These are phyloP conservation scores for Juncus inflexus DNA, from an alignment of 176 grass and related monocot species.

Conservation along the genomic window DNA sequence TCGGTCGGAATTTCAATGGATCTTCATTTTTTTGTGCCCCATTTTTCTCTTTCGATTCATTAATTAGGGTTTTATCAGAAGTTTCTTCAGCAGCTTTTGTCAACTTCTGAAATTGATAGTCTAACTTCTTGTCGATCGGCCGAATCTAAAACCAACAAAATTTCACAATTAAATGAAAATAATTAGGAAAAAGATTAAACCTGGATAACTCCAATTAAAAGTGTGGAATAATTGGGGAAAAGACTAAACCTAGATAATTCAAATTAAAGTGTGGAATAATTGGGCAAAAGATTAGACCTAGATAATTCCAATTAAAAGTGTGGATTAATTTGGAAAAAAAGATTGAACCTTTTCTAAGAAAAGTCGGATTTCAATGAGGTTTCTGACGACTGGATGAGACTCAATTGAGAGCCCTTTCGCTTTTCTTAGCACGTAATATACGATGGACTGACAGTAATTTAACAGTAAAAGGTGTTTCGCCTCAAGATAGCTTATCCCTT, in stretches of 20 bases:
- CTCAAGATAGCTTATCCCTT: conserved; percentile 80
- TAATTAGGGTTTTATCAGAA: conserved; percentile 32
- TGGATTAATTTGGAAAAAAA: background rate
- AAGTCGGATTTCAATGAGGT: conserved; percentile 71
- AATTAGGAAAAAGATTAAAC: background rate
- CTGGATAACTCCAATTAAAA: background rate
- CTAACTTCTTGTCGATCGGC: conserved; percentile 83
- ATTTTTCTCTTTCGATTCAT: conserved; percentile 33
- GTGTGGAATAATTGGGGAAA: background rate
- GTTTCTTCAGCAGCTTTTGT: conserved; percentile 46
- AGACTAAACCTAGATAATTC: conserved; percentile 1
- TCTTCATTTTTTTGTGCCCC: conserved; percentile 49
- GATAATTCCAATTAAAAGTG: background rate
- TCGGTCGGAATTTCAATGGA: conserved; percentile 47
- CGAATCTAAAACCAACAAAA: conserved; percentile 44
- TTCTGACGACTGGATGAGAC: conserved; percentile 51
- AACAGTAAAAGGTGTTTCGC: conserved; percentile 76
- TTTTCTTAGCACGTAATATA: conserved; percentile 79
- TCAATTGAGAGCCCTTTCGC: conserved; percentile 76
- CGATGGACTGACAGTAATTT: conserved; percentile 70
- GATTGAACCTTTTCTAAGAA: conserved; percentile 80
- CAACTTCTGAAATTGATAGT: conserved; percentile 89
- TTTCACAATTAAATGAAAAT: background rate
- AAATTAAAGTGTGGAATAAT: background rate
- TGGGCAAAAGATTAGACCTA: background rate